phyloP scores from a whole-genome alignment of 768 basidiomycete genomes.

The Calocera viscosa region DNA sequence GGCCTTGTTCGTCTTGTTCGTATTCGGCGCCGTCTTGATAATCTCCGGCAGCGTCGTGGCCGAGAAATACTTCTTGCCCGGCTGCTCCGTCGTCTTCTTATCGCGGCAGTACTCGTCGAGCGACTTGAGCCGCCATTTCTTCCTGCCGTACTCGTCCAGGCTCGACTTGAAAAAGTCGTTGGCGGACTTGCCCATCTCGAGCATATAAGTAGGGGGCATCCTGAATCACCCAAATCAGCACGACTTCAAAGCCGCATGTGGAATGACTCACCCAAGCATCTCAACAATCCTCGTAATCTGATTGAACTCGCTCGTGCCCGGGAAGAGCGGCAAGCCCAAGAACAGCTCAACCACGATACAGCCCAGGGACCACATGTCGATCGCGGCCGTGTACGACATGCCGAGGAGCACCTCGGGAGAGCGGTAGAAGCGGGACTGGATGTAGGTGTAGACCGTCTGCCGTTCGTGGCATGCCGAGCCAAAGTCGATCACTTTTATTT shows the following conservation, averaged over 20 bases:
- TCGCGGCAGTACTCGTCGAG: conserved; percentile 93
- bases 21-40: conserved; percentile 90
- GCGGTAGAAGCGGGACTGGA: conserved; percentile 96
- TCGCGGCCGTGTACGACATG: conserved; percentile 83
- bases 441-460: conserved; percentile 99
- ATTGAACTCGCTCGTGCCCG: conserved; percentile 98
- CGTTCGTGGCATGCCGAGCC: conserved; percentile 97
- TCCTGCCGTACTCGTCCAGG: conserved; percentile 62
- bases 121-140: conserved; percentile 67
- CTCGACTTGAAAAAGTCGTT: conserved; percentile 81
- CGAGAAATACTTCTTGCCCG: conserved; percentile 98
- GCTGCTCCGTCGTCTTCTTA: conserved; percentile 90
- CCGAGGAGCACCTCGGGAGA: conserved; percentile 94
- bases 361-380: conserved; percentile 99
- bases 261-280: conserved; percentile 77
- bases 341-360: conserved; percentile 98
- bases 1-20: conserved; percentile 58
- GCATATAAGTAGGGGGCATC: conserved; percentile 79
- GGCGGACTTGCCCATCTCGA: conserved; percentile 93
- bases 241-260: neutral
- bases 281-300: conserved; percentile 93
- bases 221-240: conserved; percentile 30
- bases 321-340: conserved; percentile 89
- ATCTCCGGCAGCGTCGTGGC: conserved; percentile 88
- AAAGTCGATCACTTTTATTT: conserved; percentile 99